Conservation (phyloP, 371 early-diverging fungal species). For the Blastocladiella emersonii region DNA sequence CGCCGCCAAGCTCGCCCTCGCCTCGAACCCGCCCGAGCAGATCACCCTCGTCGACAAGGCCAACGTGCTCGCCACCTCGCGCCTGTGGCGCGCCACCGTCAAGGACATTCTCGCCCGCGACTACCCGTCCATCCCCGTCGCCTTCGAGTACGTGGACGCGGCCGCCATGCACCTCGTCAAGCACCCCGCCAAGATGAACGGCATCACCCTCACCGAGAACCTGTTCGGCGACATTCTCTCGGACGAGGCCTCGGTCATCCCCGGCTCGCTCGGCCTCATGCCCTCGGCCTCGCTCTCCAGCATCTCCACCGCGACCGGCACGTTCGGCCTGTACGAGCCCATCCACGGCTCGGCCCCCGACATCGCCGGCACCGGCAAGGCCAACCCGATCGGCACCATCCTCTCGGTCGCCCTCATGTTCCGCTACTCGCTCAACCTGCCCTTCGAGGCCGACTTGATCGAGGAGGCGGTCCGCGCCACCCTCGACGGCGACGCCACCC, state of each 20-base stretch:
- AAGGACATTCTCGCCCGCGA: conserved; percentile 70
- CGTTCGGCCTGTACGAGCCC: conserved; percentile 84
- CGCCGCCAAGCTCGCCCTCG: conserved; percentile 10
- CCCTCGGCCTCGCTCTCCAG: conserved; percentile 83
- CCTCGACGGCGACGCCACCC: conserved; percentile 57
- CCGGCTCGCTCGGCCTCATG: conserved; percentile 83
- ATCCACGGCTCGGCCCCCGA: conserved; percentile 97
- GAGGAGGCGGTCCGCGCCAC: conserved; percentile 84
- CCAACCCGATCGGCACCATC: conserved; percentile 95
- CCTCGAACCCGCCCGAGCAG: conserved; percentile 56
- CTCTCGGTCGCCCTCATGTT: conserved; percentile 86
- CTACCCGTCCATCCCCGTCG: conserved; percentile 66
- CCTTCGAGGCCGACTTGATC: conserved; percentile 70
- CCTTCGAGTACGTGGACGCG: conserved; percentile 87
- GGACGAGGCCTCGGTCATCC: conserved; percentile 90
- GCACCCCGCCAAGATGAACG: conserved; percentile 77
- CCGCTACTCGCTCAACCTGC: conserved; percentile 79
- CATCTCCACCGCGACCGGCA: conserved; percentile 52
- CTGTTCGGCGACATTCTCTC: conserved; percentile 97
- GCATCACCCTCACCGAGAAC: conserved; percentile 90
- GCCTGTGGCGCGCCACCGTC: conserved; percentile 86
- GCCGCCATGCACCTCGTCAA: conserved; percentile 93
- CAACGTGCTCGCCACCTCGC: conserved; percentile 91
- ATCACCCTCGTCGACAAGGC: conserved; percentile 95
- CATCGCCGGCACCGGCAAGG: conserved; percentile 88